Evolutionary conservation across 306 rosid species (phyloP).

Genomic region (Vigna trinervia): DNA sequence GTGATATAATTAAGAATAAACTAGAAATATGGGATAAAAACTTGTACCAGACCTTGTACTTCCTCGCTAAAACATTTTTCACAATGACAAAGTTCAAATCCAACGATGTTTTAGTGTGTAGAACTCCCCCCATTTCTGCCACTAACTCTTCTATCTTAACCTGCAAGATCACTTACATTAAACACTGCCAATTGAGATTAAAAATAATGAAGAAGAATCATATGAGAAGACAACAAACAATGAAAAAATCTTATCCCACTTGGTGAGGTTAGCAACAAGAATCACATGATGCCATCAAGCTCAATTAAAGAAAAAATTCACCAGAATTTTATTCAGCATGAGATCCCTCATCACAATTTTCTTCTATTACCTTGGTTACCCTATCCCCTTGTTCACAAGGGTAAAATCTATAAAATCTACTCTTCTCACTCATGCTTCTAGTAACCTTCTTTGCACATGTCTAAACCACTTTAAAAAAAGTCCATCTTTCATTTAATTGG

Average conservation of each 20-base stretch:
- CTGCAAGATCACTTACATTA: slow-evolving; percentile 53
- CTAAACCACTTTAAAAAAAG: too few relatives aligned
- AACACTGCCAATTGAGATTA: slow-evolving; percentile 13
- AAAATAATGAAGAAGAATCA: slow-evolving; percentile 4
- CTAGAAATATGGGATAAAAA: slow-evolving; percentile 35
- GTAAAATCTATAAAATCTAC: too few relatives aligned
- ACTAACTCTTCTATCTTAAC: slow-evolving; percentile 73
- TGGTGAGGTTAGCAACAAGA: background rate
- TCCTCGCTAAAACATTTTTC: slow-evolving; percentile 89
- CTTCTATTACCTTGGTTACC: too few relatives aligned
- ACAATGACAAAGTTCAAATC: slow-evolving; percentile 85
- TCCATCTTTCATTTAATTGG: too few relatives aligned
- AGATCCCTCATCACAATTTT: too few relatives aligned
- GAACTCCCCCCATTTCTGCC: slow-evolving; percentile 89
- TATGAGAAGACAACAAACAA: slow-evolving; percentile 22
- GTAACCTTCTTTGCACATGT: too few relatives aligned
- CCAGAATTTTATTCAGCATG: too few relatives aligned
- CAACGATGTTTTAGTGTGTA: slow-evolving; percentile 63
- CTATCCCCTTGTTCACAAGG: too few relatives aligned
- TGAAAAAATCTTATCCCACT: background rate
- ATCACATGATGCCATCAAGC: background rate
- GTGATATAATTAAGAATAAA: slow-evolving; percentile 23
- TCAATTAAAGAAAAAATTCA: too few relatives aligned
- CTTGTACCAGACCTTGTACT: slow-evolving; percentile 76
- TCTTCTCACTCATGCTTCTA: too few relatives aligned